Percentiles rank a stretch among this genome's conserved stretches.
These are phyloP conservation scores for Lonicera japonica DNA, from an alignment of 129 eudicot species.

Conservation along the genomic window DNA sequence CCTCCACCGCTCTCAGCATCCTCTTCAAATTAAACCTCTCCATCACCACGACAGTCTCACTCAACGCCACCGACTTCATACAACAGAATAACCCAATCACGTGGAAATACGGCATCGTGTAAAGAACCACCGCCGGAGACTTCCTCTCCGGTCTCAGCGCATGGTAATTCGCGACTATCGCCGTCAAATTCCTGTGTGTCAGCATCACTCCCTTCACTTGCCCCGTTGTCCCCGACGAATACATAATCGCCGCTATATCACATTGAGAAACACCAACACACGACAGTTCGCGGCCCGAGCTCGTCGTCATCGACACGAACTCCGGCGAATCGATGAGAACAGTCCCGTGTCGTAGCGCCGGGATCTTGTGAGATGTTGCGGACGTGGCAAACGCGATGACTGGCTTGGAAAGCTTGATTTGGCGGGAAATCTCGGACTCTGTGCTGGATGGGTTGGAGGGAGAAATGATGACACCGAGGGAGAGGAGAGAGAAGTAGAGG, in stretches of 20 bases:
- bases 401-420: conserved; percentile 11
- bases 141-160: neutral
- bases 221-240: conserved; percentile 33
- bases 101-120: conserved; percentile 22
- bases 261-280: conserved; percentile 6
- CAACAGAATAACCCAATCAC: conserved; percentile 13
- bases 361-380: conserved; percentile 5
- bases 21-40: conserved; percentile 16
- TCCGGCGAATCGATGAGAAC: conserved; percentile 20
- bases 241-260: conserved; percentile 24
- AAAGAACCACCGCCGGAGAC: conserved; percentile 12
- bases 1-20: conserved; percentile 27
- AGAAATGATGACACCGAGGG: conserved; percentile 18
- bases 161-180: neutral
- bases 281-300: neutral
- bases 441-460: conserved; percentile 23
- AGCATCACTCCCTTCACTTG: conserved; percentile 19
- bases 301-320: conserved; percentile 18
- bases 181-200: conserved; percentile 21
- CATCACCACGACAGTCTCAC: conserved; percentile 21
- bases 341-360: neutral
- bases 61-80: conserved; percentile 22
- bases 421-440: conserved; percentile 19
- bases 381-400: conserved; percentile 22
- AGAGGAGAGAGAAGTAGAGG: conserved; percentile 24